These are phyloP conservation scores for Chaetomidium leptoderma DNA, from an alignment of 495 filamentous ascomycete genomes.

Conservation along the genomic window DNA sequence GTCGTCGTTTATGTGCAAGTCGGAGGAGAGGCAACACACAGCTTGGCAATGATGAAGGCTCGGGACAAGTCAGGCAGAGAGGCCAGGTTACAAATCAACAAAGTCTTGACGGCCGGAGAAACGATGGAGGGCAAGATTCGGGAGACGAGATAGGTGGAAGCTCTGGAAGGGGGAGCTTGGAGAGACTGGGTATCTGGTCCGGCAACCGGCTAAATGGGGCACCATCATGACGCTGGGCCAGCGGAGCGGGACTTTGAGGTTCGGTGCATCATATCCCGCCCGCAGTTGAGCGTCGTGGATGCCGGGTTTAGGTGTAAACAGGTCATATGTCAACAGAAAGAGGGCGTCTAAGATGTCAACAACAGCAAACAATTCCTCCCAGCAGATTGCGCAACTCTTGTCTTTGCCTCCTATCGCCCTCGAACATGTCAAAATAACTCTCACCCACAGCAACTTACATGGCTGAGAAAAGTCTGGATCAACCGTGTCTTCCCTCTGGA, in stretches of 20 bases:
- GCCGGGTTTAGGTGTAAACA: neutral
- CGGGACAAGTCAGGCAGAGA: neutral
- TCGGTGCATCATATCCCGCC: slow-evolving; percentile 10
- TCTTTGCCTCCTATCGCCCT: too few relatives aligned
- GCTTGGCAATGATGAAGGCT: neutral
- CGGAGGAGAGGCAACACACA: neutral
- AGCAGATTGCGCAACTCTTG: too few relatives aligned
- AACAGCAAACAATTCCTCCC: too few relatives aligned
- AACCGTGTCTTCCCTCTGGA: neutral
- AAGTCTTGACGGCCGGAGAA: neutral
- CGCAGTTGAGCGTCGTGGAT: neutral
- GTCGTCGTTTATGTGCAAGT: neutral
- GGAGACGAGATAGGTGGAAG: slow-evolving; percentile 12
- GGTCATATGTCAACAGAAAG: neutral
- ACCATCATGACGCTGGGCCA: slow-evolving; percentile 3
- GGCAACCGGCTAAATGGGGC: slow-evolving; percentile 5
- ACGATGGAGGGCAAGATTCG: neutral
- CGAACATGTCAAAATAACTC: too few relatives aligned
- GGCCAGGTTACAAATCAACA: slow-evolving; percentile 3
- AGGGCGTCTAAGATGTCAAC: too few relatives aligned
- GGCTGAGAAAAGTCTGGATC: too few relatives aligned
- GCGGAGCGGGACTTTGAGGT: slow-evolving; percentile 1
- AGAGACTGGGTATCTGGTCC: neutral
- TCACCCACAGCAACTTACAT: neutral
- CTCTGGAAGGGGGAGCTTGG: neutral